phyloP scores from a whole-genome alignment of 1,284 basidiomycete genomes.

The Athelia psychrophila region DNA sequence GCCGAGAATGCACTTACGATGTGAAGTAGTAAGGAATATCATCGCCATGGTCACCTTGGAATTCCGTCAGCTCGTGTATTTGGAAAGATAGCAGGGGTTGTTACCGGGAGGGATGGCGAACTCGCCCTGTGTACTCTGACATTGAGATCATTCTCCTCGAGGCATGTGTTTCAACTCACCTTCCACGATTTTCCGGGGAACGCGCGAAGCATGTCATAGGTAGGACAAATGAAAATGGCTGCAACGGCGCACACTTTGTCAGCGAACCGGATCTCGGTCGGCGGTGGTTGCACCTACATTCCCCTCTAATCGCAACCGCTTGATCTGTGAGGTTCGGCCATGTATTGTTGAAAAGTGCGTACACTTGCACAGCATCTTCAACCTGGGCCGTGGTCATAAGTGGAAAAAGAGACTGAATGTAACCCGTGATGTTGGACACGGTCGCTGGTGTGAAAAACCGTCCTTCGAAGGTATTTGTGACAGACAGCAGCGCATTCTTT shows the following conservation, averaged over 20 bases:
- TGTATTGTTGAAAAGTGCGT: neutral
- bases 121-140: constrained; percentile 20
- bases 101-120: constrained; percentile 34
- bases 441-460: neutral
- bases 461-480: constrained; percentile 14
- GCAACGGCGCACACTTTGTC: neutral
- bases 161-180: constrained; percentile 6
- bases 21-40: constrained; percentile 34
- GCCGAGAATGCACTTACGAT: neutral
- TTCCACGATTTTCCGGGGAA: constrained; percentile 22
- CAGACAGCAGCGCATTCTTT: constrained; percentile 2
- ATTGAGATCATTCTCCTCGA: neutral
- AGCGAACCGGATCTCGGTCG: neutral
- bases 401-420: constrained; percentile 16
- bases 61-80: neutral
- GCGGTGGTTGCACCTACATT: constrained; percentile 12
- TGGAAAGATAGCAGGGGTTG: neutral
- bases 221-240: constrained; percentile 34
- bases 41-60: constrained; percentile 24
- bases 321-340: constrained; percentile 10
- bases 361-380: neutral
- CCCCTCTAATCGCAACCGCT: constrained; percentile 17
- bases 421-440: neutral
- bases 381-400: constrained; percentile 8
- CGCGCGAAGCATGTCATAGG: constrained; percentile 24